phyloP scores from a whole-genome alignment of 169 alveolate genomes.

The Theileria parva region DNA sequence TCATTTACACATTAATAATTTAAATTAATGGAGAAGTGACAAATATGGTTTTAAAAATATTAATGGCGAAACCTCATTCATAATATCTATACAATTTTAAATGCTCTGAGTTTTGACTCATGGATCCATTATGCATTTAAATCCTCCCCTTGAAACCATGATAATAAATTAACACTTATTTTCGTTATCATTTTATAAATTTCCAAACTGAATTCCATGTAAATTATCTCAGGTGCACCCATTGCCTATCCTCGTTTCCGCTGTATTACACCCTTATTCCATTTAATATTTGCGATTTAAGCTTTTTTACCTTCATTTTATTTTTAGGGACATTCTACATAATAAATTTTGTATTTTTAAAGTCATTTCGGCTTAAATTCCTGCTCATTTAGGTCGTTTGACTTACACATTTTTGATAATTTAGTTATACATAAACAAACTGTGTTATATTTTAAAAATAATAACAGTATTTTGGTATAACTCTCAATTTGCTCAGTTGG shows the following conservation, averaged over 20 bases:
- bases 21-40: background rate
- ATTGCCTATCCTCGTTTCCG: slow-evolving; percentile 9
- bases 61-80: background rate
- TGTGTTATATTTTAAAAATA: background rate
- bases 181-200: background rate
- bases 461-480: background rate
- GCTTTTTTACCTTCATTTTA: background rate
- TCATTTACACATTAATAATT: background rate
- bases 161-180: background rate
- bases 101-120: background rate
- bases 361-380: background rate
- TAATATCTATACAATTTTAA: too few species aligned
- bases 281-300: background rate
- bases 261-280: background rate
- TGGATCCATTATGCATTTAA: background rate
- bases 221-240: slow-evolving; percentile 5
- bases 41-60: background rate
- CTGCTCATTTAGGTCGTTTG: background rate
- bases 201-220: background rate
- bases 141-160: background rate
- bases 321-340: background rate
- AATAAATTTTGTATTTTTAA: too few species aligned
- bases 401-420: background rate
- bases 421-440: background rate
- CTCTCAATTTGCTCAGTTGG: background rate